A percentile compares a stretch with the other conserved stretches of the same genome.
phyloP scores from a whole-genome alignment of 2,329 filamentous ascomycete genomes.

The Seiridium unicorne region DNA sequence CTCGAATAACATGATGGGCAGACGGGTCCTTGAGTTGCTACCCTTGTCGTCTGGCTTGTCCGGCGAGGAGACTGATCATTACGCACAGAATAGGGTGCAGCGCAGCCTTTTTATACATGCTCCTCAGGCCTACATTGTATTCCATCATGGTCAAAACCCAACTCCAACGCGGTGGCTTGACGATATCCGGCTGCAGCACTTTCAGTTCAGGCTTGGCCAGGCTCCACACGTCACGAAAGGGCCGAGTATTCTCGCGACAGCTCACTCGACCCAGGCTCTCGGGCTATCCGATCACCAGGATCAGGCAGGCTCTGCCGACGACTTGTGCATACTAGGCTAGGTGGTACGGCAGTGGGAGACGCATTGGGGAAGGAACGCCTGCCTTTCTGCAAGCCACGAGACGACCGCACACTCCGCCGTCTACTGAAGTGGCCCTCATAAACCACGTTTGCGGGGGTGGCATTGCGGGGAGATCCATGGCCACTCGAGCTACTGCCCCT shows the following conservation, averaged over 20 bases:
- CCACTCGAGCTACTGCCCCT: not conserved
- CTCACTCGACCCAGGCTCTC: not conserved
- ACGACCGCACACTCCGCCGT: no score
- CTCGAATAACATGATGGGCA: not conserved
- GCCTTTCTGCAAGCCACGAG: not conserved
- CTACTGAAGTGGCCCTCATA: no score
- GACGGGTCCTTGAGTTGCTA: not conserved
- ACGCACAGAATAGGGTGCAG: not conserved
- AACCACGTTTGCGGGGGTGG: not conserved
- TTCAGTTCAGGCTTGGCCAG: not conserved
- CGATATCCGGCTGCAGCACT: not conserved
- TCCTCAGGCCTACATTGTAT: not conserved
- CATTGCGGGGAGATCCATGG: not conserved
- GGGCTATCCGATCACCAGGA: not conserved
- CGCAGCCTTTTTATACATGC: not conserved
- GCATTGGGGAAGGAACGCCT: not conserved
- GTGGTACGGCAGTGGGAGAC: not conserved
- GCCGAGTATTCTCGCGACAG: conserved; percentile 2
- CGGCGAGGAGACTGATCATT: not conserved
- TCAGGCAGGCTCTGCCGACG: not conserved
- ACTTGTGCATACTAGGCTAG: not conserved
- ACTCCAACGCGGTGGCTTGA: not conserved
- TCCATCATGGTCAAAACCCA: not conserved
- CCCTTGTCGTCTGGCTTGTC: not conserved
- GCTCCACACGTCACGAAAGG: conserved; percentile 1